Conservation (phyloP, 169 alveolate genomes). For the Plasmodium malariae region DNA sequence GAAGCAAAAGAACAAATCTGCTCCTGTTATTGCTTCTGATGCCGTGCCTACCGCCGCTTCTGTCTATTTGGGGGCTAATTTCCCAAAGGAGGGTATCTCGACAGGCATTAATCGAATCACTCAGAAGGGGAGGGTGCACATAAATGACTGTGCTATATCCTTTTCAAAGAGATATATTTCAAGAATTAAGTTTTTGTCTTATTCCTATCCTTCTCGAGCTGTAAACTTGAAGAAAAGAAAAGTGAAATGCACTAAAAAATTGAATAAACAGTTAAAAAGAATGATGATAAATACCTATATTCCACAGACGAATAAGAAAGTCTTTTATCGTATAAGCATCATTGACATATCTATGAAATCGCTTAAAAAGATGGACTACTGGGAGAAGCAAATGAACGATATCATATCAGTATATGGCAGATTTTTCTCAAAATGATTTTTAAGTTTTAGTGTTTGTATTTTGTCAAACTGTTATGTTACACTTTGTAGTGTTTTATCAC, state of each 20-base stretch:
- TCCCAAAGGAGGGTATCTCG: too few species aligned
- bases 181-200: not conserved
- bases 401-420: conserved; percentile 29
- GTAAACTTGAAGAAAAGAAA: conserved; percentile 27
- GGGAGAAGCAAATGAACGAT: conserved; percentile 62
- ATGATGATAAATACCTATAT: conserved; percentile 18
- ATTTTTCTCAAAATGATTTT: not conserved
- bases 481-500: not conserved
- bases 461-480: not conserved
- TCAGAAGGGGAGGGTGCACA: too few species aligned
- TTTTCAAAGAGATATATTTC: too few species aligned
- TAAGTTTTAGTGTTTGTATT: too few species aligned
- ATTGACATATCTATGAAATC: conserved; percentile 72
- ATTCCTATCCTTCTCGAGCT: not conserved
- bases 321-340: conserved; percentile 71
- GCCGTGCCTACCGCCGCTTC: not conserved
- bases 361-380: conserved; percentile 41
- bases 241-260: conserved; percentile 8
- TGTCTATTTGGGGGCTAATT: too few species aligned
- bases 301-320: conserved; percentile 4
- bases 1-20: not conserved
- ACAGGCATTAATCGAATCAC: too few species aligned
- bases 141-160: too few species aligned
- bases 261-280: conserved; percentile 16
- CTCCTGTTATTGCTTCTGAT: too few species aligned